Base-by-base conservation (phyloP, 2,329 filamentous ascomycete species). In the Huntiella abstrusa region DNA sequence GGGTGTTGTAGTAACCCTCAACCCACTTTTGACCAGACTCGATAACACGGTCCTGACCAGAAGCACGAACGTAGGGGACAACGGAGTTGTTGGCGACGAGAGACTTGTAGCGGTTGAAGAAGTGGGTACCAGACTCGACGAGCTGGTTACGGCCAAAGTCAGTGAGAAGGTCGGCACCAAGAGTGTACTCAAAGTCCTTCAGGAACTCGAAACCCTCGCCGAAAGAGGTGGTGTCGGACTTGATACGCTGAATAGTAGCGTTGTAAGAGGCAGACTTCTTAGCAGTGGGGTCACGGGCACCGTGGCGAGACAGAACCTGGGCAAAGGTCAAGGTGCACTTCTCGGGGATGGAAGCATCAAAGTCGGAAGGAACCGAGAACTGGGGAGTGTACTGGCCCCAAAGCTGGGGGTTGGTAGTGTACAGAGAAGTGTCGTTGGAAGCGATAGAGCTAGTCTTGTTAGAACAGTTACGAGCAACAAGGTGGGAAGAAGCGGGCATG, bases 381-480 rank as follows among this genome's bases (percentile, higher is more conserved):
- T 77, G 92, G 2, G 86, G 83, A 13, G 84, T 81, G 60, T 94
- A 94, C 59, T 88, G 85, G 47, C 86, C 87, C 84, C 85, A 93
- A n/a, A 49, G 43, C 28, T 45, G 32, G 15, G 48, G 43, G 5
- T 40, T 46, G 35, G 34, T 44, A 12, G 40, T 35, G 35, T 43
- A 49, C 16, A 49, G 4, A 36, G 40, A 36, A 15, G 35, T 45
- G 19, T 35, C 40, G 34, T 45, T 46, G 28, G 48, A 35, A 11
- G 39, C 28, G 12, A 16, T 19, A 28, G 19, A 15, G 13, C 35
- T 38, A 11, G 7, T 33, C 12, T 41, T 8, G 15, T 19, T 19
- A 13, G 28, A 32, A 28, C 10, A 41, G 19, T 11, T 7, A 41
- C 40, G 40, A 32, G 40, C 17, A 6, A 41, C 33, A 12, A 41